Evolutionary conservation across 75 land plant genomes (phyloP), one percentile per base, ranked within the genome.

Genomic region (Ceratopteris richardii): DNA sequence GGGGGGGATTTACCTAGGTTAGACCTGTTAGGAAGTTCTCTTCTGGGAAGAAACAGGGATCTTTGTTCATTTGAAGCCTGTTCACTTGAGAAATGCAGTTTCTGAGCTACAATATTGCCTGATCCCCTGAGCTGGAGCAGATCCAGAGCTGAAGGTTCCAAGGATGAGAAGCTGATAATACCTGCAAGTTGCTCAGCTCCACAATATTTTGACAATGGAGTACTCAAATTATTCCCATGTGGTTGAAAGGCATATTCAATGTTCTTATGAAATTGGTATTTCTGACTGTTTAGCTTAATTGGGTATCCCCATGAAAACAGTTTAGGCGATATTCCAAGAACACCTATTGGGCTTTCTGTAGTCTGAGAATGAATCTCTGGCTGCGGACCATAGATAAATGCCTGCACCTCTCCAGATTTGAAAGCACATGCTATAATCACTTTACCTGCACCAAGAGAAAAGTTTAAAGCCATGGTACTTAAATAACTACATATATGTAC

Each of bases 301-400:
- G 48, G 48, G 17, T 7, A 20, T 2, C 14, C 48, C 48, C 48
- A 46, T 17, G 48, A 46, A 20, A 17, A 46, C 1, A 46, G 17
- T n/a, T n/a, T 20, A 4, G 5, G 14, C 5, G n/a, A 2, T 2
- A 46, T 17, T n/a, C 48, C 21, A 2, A 46, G 21, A 46, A 7
- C 48, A 46, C 21, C 4, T 14, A 17, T 46, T 14, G 48, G 21
- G 14, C 4, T 4, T 7, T 46, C 1, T 46, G 48, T 46, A n/a
- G n/a, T n/a, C n/a, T n/a, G n/a, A n/a, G 42, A 40, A 40, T 40
- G 14, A 9, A 40, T 14, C 48, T 46, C 14, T 57, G 68, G 68
- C 27, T 67, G 54, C 29, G 63, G 43, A 18, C 71, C 71, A 63
- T 69, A 69, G 44, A 50, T 28, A 46, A 61, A 69, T 1, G 65